Conservation (phyloP, 371 early-diverging fungal species). For the Lichtheimia ornata region DNA sequence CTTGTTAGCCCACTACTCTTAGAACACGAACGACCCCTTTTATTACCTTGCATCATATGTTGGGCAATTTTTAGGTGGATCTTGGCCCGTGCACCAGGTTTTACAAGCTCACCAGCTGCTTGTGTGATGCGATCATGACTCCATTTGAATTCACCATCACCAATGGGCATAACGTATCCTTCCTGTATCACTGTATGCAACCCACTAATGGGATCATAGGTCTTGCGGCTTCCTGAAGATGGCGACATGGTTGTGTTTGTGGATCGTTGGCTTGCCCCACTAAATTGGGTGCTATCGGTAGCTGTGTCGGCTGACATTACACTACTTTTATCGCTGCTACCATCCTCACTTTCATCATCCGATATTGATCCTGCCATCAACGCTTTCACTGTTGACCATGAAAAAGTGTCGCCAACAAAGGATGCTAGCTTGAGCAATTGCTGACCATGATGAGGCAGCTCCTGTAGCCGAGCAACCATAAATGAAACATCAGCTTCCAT, state of each 20-base stretch:
- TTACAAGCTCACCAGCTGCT: conserved; percentile 46
- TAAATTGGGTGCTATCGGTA: not conserved
- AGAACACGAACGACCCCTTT: not conserved
- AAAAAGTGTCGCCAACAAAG: conserved; percentile 45
- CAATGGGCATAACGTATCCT: conserved; percentile 43
- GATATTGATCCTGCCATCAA: conserved; percentile 28
- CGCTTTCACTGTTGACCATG: conserved; percentile 41
- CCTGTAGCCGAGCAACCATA: conserved; percentile 31
- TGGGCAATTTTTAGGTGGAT: conserved; percentile 44
- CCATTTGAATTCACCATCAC: conserved; percentile 47
- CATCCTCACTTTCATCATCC: conserved; percentile 8
- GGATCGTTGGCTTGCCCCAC: too few relatives aligned
- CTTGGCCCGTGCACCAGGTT: conserved; percentile 27
- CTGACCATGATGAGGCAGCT: conserved; percentile 42
- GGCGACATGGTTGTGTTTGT: too few relatives aligned
- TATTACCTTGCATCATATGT: conserved; percentile 18
- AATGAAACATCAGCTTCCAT: conserved; percentile 39
- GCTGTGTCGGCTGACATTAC: too few relatives aligned
- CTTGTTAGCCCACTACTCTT: not conserved
- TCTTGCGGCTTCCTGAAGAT: too few relatives aligned
- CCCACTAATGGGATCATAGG: conserved; percentile 34
- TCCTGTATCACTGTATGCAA: conserved; percentile 48
- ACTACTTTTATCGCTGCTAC: not conserved
- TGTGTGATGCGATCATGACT: conserved; percentile 50
- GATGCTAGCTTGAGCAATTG: conserved; percentile 43